These are phyloP conservation scores for Dendrothele bispora DNA, from an alignment of 768 basidiomycete species.

Conservation along the genomic window DNA sequence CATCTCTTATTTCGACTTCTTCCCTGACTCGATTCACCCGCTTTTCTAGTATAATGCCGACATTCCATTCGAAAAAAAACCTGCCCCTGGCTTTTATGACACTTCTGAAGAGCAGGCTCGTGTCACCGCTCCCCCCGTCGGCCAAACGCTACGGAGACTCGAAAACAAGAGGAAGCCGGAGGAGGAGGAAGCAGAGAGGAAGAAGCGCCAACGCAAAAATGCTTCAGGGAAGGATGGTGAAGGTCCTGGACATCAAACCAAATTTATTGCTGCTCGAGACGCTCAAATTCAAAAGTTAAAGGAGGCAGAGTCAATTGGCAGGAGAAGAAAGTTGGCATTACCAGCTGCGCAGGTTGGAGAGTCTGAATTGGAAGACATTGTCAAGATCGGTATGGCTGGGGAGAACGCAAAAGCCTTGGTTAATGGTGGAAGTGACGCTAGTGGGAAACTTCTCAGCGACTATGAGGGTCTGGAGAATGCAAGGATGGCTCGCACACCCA, in stretches of 20 bases:
- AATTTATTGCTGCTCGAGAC: conserved; percentile 95
- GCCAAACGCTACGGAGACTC: conserved; percentile 85
- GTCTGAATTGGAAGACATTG: conserved; percentile 93
- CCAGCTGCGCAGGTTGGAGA: conserved; percentile 94
- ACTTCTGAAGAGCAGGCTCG: conserved; percentile 92
- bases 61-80: conserved; percentile 97
- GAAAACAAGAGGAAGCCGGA: conserved; percentile 96
- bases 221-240: conserved; percentile 74
- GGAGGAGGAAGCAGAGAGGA: conserved; percentile 90
- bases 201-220: conserved; percentile 80
- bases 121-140: conserved; percentile 83
- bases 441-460: conserved; percentile 83
- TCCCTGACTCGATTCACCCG: conserved; percentile 10
- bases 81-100: conserved; percentile 96
- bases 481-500: conserved; percentile 89
- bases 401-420: conserved; percentile 88
- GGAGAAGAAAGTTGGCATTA: conserved; percentile 79
- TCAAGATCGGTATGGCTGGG: conserved; percentile 93
- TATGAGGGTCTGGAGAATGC: conserved; percentile 90
- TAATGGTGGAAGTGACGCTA: conserved; percentile 79
- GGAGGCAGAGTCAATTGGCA: conserved; percentile 93
- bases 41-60: conserved; percentile 86
- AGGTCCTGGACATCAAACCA: conserved; percentile 70
- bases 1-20: background rate
- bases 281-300: conserved; percentile 98